Evolutionary conservation across 1,284 basidiomycete genomes (phyloP).

Genomic region (Ganoderma meredithae): DNA sequence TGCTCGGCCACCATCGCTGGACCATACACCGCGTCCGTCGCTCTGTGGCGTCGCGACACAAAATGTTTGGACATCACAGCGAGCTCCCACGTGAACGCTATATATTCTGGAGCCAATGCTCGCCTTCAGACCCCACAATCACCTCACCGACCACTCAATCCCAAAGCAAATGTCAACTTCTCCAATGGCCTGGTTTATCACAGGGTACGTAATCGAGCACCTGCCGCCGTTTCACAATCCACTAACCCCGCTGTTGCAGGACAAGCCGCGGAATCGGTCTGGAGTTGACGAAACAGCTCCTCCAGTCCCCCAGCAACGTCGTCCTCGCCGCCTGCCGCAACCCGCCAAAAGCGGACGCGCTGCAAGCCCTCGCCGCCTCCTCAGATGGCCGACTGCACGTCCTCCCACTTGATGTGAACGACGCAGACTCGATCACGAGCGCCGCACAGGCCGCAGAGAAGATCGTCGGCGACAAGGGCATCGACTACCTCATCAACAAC

Average conservation of each 20-base stretch:
- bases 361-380: conserved; percentile 38
- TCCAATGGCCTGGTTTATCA: conserved; percentile 4
- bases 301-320: conserved; percentile 40
- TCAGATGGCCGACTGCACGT: conserved; percentile 42
- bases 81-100: not conserved
- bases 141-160: not conserved
- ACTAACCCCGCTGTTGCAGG: not conserved
- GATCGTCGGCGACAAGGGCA: conserved; percentile 40
- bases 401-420: conserved; percentile 42
- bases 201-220: not conserved
- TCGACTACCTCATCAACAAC: conserved; percentile 51
- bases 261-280: conserved; percentile 47
- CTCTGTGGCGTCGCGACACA: not conserved
- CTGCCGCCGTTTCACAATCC: too few relatives aligned
- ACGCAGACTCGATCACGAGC: conserved; percentile 33
- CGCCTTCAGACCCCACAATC: not conserved
- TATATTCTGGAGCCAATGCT: not conserved
- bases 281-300: conserved; percentile 46
- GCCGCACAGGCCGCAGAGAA: conserved; percentile 27
- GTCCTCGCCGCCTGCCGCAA: conserved; percentile 49
- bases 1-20: too few relatives aligned
- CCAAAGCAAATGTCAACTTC: not conserved
- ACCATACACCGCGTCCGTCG: too few relatives aligned
- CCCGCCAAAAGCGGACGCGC: conserved; percentile 39
- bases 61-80: not conserved